phyloP scores from a whole-genome alignment of 306 rosid genomes.

The Sicyos baderoa region DNA sequence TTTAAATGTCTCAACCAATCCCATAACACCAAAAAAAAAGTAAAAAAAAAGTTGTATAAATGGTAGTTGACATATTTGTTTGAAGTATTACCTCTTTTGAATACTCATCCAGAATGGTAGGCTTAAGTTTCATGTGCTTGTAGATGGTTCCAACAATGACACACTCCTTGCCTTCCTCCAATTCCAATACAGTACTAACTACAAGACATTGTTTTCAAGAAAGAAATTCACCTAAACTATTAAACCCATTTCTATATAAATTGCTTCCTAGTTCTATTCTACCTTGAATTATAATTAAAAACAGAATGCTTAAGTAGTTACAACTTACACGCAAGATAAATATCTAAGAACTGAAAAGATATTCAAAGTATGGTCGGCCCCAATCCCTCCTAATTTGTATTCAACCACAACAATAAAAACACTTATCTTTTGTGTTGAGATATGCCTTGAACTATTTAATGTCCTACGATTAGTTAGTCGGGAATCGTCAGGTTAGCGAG shows the following conservation, averaged over 20 bases:
- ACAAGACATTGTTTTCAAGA: slow-evolving; percentile 20
- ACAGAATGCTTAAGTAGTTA: not conserved
- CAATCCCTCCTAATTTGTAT: not conserved
- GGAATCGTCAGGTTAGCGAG: no score
- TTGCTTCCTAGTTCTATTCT: not conserved
- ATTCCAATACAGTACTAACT: slow-evolving; percentile 66
- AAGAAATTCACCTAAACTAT: not conserved
- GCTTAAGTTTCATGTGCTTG: slow-evolving; percentile 63
- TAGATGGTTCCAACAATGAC: slow-evolving; percentile 59
- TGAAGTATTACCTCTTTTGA: slow-evolving; percentile 57
- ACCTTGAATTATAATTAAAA: not conserved
- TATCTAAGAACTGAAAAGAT: not conserved
- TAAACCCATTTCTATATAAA: not conserved
- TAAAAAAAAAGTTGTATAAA: not conserved
- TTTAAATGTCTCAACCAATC: slow-evolving; percentile 16
- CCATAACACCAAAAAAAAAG: not conserved
- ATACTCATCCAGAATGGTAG: slow-evolving; percentile 80
- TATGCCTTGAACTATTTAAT: no score
- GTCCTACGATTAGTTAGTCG: no score
- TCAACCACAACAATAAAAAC: not conserved
- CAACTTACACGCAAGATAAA: not conserved
- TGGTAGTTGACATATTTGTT: not conserved
- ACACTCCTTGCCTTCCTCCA: slow-evolving; percentile 80
- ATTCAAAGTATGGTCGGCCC: not conserved
- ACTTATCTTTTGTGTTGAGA: not conserved